Evolutionary conservation across 176 grass and related monocot genomes (phyloP).

Genomic region (Carex pumila): DNA sequence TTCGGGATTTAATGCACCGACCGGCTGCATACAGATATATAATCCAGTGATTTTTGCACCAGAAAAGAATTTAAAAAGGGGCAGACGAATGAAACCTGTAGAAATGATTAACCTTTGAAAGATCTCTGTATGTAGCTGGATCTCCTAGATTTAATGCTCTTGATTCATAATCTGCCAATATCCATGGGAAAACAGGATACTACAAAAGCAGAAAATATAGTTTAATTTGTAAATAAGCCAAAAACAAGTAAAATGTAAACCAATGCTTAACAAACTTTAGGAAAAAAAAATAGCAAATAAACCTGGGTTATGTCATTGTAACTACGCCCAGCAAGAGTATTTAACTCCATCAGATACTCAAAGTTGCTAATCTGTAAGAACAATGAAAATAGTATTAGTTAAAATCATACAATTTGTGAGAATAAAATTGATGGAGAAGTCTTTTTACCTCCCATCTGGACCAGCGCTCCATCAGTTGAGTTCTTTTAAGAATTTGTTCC

Average conservation of each 20-base stretch:
- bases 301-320: conserved; percentile 92
- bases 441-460: conserved; percentile 88
- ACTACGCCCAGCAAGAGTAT: conserved; percentile 89
- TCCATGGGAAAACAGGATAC: conserved; percentile 99
- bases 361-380: conserved; percentile 91
- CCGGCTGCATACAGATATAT: conserved; percentile 66
- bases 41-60: background rate
- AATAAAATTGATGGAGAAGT: conserved; percentile 11
- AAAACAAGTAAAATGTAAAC: background rate
- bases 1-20: conserved; percentile 83
- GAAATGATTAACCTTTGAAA: conserved; percentile 38
- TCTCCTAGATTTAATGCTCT: conserved; percentile 66
- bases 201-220: conserved; percentile 23
- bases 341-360: conserved; percentile 97
- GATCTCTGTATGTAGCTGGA: conserved; percentile 72
- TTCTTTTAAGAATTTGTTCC: conserved; percentile 98
- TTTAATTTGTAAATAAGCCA: background rate
- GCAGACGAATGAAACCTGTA: conserved; percentile 14
- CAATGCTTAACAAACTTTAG: background rate
- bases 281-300: conserved; percentile 2
- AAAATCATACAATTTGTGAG: background rate
- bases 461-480: conserved; percentile 94
- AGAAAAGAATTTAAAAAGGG: conserved; percentile 16
- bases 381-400: conserved; percentile 20
- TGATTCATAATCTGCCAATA: conserved; percentile 77